Conservation (phyloP, 371 early-diverging fungal species). For the Mucor velutinosus region DNA sequence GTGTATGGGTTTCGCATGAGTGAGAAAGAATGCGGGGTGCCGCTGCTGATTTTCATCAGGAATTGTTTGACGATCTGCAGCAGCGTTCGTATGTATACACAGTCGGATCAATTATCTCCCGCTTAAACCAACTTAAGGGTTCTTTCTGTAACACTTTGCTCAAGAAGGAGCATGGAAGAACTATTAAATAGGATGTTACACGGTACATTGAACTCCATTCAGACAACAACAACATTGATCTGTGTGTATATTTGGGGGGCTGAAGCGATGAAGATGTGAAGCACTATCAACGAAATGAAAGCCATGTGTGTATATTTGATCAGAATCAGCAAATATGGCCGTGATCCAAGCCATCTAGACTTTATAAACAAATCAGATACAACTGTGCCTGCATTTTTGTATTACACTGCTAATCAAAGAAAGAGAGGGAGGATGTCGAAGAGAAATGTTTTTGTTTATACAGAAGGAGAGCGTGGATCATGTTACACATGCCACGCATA, state of each 20-base stretch:
- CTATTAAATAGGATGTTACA: background rate
- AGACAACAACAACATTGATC: background rate
- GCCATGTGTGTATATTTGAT: background rate
- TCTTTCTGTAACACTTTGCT: background rate
- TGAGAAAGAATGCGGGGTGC: background rate
- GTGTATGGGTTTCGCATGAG: background rate
- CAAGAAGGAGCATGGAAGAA: background rate
- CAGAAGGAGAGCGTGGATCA: background rate
- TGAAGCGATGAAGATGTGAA: background rate
- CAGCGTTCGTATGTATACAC: background rate
- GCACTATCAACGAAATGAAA: background rate
- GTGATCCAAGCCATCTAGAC: background rate
- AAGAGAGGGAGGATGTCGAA: background rate
- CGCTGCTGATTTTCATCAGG: too few species aligned
- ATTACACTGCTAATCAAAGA: background rate
- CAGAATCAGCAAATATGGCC: background rate
- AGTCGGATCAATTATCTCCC: background rate
- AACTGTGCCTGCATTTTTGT: background rate
- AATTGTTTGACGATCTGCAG: background rate
- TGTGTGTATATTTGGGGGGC: background rate
- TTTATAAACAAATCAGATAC: constrained; percentile 4
- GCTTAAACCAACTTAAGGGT: background rate
- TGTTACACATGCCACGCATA: constrained; percentile 1
- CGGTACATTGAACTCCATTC: background rate
- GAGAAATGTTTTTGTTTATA: constrained; percentile 2